These are phyloP conservation scores for Hirschioporus abietinus DNA, from an alignment of 768 basidiomycete genomes.

Conservation along the genomic window DNA sequence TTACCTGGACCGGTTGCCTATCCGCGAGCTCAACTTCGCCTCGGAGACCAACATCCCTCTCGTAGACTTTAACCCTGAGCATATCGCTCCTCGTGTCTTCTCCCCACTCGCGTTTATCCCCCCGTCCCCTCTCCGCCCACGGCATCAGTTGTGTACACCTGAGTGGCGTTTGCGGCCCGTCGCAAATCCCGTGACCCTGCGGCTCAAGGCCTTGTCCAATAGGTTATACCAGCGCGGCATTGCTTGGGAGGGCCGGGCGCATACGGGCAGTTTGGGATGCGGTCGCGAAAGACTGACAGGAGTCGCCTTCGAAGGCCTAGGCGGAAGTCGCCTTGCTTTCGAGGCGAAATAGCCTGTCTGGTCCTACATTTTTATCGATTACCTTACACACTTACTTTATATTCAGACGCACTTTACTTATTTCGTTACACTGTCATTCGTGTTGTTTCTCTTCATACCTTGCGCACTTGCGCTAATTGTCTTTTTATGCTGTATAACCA, in stretches of 20 bases:
- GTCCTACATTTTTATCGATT: not conserved
- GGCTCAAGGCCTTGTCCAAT: conserved; percentile 59
- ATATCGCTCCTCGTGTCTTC: conserved; percentile 36
- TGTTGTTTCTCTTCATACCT: not conserved
- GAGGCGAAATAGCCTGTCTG: conserved; percentile 22
- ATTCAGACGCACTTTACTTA: not conserved
- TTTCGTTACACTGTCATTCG: not conserved
- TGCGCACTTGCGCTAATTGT: not conserved
- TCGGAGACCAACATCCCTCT: conserved; percentile 25
- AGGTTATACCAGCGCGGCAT: conserved; percentile 38
- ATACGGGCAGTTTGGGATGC: conserved; percentile 45
- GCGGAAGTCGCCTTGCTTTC: conserved; percentile 43
- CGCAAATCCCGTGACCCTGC: conserved; percentile 53
- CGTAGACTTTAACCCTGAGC: conserved; percentile 28
- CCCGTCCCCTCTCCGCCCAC: conserved; percentile 15
- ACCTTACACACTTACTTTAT: not conserved
- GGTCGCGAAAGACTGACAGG: conserved; percentile 55
- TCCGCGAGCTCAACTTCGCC: conserved; percentile 15
- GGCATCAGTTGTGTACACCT: conserved; percentile 21
- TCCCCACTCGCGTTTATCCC: conserved; percentile 36
- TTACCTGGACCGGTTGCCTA: conserved; percentile 9
- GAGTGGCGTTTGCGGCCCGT: conserved; percentile 50
- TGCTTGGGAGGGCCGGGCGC: conserved; percentile 42
- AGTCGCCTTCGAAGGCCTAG: conserved; percentile 58
- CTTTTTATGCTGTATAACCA: not conserved